Conservation (phyloP, 495 filamentous ascomycete species). For the Daldinia loculata region DNA sequence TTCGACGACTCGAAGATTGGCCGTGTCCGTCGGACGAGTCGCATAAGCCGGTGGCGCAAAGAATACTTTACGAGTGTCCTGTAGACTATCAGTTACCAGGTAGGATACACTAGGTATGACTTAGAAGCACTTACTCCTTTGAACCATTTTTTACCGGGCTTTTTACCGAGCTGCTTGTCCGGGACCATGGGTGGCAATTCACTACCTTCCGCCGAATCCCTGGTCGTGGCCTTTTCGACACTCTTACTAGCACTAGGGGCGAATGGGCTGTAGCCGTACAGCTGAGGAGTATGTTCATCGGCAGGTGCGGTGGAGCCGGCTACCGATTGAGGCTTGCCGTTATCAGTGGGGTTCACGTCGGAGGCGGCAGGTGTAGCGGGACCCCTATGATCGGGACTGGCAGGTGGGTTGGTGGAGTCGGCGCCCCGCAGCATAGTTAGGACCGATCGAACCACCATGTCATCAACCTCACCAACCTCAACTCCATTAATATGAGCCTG, state of each 20-base stretch:
- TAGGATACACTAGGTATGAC: background rate
- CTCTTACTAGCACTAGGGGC: background rate
- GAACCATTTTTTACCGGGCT: background rate
- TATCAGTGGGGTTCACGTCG: background rate
- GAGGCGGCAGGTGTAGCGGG: background rate
- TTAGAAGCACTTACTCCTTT: conserved; percentile 22
- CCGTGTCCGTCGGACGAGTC: background rate
- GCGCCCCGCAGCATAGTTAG: background rate
- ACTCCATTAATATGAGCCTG: background rate
- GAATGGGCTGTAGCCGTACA: background rate
- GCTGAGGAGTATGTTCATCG: background rate
- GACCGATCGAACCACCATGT: background rate
- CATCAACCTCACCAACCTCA: background rate
- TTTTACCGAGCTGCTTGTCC: background rate
- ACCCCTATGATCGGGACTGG: background rate
- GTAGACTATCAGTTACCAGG: conserved; percentile 5
- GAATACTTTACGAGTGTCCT: conserved; percentile 30
- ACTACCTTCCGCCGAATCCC: background rate
- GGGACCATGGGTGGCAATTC: background rate
- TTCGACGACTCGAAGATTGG: background rate
- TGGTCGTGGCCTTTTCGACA: background rate
- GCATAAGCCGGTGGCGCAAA: conserved; percentile 2
- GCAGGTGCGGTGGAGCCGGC: background rate
- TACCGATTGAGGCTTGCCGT: background rate
- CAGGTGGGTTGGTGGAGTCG: background rate